Conservation (phyloP, 129 eudicot genomes). For the Flaveria sonorensis region DNA sequence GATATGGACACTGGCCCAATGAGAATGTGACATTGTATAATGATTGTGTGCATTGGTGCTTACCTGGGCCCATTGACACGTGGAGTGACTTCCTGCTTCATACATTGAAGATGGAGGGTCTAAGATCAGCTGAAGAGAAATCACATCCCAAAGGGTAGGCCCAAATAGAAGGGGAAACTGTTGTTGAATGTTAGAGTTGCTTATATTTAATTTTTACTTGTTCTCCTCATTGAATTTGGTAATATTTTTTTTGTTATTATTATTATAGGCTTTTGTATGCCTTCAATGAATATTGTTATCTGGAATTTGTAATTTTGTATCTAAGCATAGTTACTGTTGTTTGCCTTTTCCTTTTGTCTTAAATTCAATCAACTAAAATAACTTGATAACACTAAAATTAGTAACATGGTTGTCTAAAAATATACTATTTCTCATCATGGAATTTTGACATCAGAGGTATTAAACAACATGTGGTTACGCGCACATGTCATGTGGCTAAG, state of each 20-base stretch:
- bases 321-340: neutral
- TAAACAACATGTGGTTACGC: conserved; percentile 6
- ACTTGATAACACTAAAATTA: too few species aligned
- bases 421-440: neutral
- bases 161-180: conserved; percentile 2
- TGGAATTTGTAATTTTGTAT: conserved; percentile 8
- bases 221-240: conserved; percentile 28
- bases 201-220: conserved; percentile 9
- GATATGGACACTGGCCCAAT: conserved; percentile 83
- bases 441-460: neutral
- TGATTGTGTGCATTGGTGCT: conserved; percentile 92
- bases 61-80: conserved; percentile 91
- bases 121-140: conserved; percentile 46
- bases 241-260: neutral
- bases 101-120: conserved; percentile 66
- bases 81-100: conserved; percentile 84
- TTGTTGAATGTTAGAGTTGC: conserved; percentile 28
- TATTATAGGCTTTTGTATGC: conserved; percentile 26
- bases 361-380: neutral
- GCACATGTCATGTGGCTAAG: conserved; percentile 29
- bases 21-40: conserved; percentile 57
- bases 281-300: conserved; percentile 25
- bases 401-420: too few species aligned
- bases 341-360: neutral
- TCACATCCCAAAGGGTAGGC: conserved; percentile 33